Evolutionary conservation across 768 basidiomycete species (phyloP), one percentile per base, ranked within the genome.

Genomic region (Dentipellis fragilis): DNA sequence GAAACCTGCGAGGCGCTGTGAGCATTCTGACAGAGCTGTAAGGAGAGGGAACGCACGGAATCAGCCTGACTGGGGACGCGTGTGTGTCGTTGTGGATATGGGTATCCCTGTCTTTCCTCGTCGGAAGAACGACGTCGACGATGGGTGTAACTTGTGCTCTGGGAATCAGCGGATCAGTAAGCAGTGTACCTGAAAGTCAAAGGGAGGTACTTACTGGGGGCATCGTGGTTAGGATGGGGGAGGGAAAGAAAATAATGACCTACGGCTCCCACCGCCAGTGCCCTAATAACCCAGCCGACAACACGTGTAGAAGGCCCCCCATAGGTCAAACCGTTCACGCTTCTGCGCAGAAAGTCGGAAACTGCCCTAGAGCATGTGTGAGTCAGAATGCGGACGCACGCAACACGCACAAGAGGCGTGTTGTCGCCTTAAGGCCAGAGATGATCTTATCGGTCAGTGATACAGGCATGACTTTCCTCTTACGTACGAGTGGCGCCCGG

Each of bases 351-450:
- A 36, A 49, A 21, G 52, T n/a, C 42, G 42, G 42, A 11, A 17
- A 14, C n/a, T 45, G 12, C 42, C 59, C 52, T 49, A 58, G 52
- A 42, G 42, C 57, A 54, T 40, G 54, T 45, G 48, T 37, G 48
- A 19, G 36, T 21, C 54, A 50, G 54, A 36, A 59, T 29, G 29
- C 45, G 47, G 54, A 37, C 16, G 39, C n/a, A 17, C 7, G 10
- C 16, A 40, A 57, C 60, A 61, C 38, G 60, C 53, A 36, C 51
- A 39, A 54, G 51, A 48, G 23, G 58, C 60, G 55, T 61, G 60
- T 57, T 53, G 45, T 10, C 16, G 51, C 22, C 58, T 51, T 40
- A 48, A 50, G 56, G 46, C 54, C 39, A 16, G 49, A 38, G 52
- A 42, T 39, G 53, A 52, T 40, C 51, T 52, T 59, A 59, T 61